phyloP scores from a whole-genome alignment of 2,329 filamentous ascomycete genomes.

The Ascochyta pisi region DNA sequence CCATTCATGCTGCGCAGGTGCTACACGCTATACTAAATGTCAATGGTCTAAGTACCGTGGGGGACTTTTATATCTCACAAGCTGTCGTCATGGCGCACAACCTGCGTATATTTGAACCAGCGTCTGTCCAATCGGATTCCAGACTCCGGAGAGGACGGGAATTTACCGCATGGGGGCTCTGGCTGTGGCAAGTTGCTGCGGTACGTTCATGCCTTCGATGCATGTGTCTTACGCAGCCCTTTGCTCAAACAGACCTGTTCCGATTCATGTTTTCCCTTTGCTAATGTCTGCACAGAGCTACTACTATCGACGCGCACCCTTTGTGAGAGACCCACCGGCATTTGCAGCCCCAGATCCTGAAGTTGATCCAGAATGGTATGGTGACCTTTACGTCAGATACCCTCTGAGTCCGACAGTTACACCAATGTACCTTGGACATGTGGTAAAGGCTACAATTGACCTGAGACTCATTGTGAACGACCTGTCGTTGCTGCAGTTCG shows the following conservation, averaged over 20 bases:
- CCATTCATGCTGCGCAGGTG: conserved; percentile 24
- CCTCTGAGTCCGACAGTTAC: conserved; percentile 1
- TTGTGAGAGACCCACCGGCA: conserved; percentile 15
- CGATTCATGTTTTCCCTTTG: neutral
- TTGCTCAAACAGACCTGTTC: neutral
- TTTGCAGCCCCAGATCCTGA: conserved; percentile 19
- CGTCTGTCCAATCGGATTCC: neutral
- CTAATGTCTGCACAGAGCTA: conserved; percentile 8
- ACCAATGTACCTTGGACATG: conserved; percentile 11
- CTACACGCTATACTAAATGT: conserved; percentile 1
- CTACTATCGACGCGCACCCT: conserved; percentile 13
- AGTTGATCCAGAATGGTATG: conserved; percentile 23
- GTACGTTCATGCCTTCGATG: neutral
- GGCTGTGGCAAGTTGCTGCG: conserved; percentile 10
- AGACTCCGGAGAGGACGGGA: conserved; percentile 4
- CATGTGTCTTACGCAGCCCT: neutral
- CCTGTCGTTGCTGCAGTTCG: conserved; percentile 1
- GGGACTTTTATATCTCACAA: conserved; percentile 19
- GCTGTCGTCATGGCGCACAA: conserved; percentile 23
- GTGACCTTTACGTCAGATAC: conserved; percentile 20
- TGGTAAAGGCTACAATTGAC: conserved; percentile 16
- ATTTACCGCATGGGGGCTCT: conserved; percentile 23
- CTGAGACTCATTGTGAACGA: conserved; percentile 8
- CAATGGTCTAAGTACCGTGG: conserved; percentile 16
- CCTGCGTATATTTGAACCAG: conserved; percentile 19